Base-by-base conservation (phyloP, 2,329 filamentous ascomycete species). In the Botrytis porri region DNA sequence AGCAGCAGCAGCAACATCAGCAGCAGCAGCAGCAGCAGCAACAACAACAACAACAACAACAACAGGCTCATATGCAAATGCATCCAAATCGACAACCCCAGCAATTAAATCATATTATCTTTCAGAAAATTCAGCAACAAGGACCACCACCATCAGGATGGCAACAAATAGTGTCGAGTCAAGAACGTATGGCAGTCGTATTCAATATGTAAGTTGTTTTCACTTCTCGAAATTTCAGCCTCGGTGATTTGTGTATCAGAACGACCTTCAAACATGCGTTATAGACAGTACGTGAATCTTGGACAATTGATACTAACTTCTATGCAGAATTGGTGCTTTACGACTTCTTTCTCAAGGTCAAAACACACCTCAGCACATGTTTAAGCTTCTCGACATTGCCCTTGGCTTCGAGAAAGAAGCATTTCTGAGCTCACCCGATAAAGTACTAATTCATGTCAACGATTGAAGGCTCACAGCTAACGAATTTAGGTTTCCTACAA, bases 351-450 rank as follows among this genome's bases (percentile, higher is more conserved):
- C 76, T 62, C 76, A 77, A 63, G 66, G 74, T 45, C 77, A 77
- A 67, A 29, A 69, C 64, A 74, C 12, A 78, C 73, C 25, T 12
- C 61, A 63, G 63, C 61, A 37, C 3, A 20, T 80, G n/a, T 73
- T 77, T 16, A 76, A 77, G 45, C 76, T 81, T 74, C 76, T 80
- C 37, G 77, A 81, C 14, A 76, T 80, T 45, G 79, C 76, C 12
- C 73, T 81, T 12, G 76, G 75, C 48, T 81, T 79, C 37, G 79
- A 81, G 71, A 77, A 76, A 69, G 79, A 80, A 1, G 78, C 78
- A 35, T 80, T 80, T 37, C 73, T 79, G 3, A 77, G 74, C 57
- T 77, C 77, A 9, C 73, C 74, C 20, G 77, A 78, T 60, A 79
- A 80, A 75, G 80, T 80, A 75, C 39, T 18, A 57, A n/a, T 70